Evolutionary conservation across 257 asterid species (phyloP).

Genomic region (Przewalskia tangutica): DNA sequence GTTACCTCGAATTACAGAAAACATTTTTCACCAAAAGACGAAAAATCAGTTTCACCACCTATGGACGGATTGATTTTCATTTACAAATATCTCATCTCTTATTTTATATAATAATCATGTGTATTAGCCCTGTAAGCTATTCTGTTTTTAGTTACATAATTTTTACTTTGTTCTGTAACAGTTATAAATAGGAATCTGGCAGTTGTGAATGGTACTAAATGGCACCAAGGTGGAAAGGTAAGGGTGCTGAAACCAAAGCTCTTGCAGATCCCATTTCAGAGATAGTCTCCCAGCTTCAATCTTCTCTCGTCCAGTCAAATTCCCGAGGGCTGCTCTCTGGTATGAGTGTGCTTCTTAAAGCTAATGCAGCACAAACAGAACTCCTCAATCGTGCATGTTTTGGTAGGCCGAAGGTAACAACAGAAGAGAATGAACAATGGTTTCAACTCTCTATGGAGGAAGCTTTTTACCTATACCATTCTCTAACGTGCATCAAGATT

Average conservation of each 20-base stretch:
- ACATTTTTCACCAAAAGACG: too few species aligned
- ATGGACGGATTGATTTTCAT: too few species aligned
- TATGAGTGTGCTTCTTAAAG: slow-evolving; percentile 20
- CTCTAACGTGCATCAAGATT: slow-evolving; percentile 44
- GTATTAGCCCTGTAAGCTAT: too few species aligned
- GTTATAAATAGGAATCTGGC: neutral
- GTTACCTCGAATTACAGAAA: too few species aligned
- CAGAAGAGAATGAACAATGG: slow-evolving; percentile 52
- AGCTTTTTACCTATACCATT: slow-evolving; percentile 42
- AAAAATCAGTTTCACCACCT: too few species aligned
- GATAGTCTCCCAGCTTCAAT: slow-evolving; percentile 37
- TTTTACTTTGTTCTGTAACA: too few species aligned
- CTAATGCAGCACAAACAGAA: slow-evolving; percentile 5
- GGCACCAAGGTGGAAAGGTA: slow-evolving; percentile 40
- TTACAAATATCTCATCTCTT: too few species aligned
- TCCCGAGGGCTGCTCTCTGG: slow-evolving; percentile 49
- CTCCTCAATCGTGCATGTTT: slow-evolving; percentile 47
- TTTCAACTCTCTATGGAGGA: slow-evolving; percentile 55
- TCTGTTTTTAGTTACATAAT: too few species aligned
- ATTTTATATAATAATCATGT: too few species aligned
- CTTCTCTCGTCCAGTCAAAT: slow-evolving; percentile 35
- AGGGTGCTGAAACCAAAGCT: slow-evolving; percentile 27
- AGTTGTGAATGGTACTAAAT: slow-evolving; percentile 3
- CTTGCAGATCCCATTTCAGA: slow-evolving; percentile 29
- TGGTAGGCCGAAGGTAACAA: slow-evolving; percentile 39